Conservation (phyloP, 495 filamentous ascomycete genomes). For the Neurospora sp. region DNA sequence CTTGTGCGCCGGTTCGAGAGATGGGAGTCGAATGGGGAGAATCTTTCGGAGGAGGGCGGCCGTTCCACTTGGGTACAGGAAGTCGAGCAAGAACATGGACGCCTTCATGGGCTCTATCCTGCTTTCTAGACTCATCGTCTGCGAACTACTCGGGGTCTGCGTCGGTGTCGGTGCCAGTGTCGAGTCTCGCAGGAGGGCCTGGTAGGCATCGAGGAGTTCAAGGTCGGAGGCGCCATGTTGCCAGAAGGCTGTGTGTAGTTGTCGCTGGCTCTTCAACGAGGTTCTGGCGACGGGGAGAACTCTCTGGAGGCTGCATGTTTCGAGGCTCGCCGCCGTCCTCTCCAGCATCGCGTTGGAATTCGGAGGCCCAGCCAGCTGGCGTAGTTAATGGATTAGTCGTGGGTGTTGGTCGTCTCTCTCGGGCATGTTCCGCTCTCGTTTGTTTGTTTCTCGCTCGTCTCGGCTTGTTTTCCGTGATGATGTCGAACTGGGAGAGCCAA, state of each 20-base stretch:
- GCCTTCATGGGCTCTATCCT: conserved; percentile 22
- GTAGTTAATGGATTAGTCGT: background rate
- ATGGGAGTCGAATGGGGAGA: conserved; percentile 5
- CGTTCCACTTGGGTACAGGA: conserved; percentile 50
- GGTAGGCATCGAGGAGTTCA: conserved; percentile 43
- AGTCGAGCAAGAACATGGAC: conserved; percentile 46
- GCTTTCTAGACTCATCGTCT: conserved; percentile 8
- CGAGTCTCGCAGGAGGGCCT: conserved; percentile 24
- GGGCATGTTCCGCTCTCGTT: background rate
- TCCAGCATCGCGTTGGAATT: conserved; percentile 58
- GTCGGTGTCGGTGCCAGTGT: conserved; percentile 1
- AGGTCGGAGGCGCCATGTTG: conserved; percentile 49
- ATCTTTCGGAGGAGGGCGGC: conserved; percentile 37
- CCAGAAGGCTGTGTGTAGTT: conserved; percentile 58
- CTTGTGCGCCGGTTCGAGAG: conserved; percentile 3
- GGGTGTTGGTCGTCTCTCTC: background rate
- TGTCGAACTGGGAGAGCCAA: background rate
- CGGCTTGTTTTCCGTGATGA: background rate
- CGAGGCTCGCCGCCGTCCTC: conserved; percentile 66
- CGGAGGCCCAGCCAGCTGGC: background rate
- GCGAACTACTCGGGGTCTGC: background rate
- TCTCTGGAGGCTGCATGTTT: conserved; percentile 59
- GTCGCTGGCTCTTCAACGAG: conserved; percentile 46
- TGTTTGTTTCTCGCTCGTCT: background rate
- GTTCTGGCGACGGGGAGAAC: conserved; percentile 48